Evolutionary conservation across 495 filamentous ascomycete species (phyloP).

Genomic region (Letharia columbiana): DNA sequence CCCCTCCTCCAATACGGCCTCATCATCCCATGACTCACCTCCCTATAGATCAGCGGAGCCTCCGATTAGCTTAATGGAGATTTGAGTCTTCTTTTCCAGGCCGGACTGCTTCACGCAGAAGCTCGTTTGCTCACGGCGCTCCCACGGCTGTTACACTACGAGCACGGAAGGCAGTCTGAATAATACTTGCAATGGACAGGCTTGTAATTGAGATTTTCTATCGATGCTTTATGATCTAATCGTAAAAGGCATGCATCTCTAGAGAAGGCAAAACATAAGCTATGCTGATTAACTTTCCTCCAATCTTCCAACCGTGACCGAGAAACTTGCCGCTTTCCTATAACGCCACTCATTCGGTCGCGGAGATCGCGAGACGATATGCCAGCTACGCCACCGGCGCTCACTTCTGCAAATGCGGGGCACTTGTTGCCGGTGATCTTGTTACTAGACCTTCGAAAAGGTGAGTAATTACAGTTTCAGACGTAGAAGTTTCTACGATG

Average conservation of each 20-base stretch:
- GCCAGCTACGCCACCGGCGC: not conserved
- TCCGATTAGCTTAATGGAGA: too few relatives aligned
- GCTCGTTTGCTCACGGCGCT: too few relatives aligned
- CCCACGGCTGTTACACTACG: too few relatives aligned
- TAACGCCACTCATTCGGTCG: not conserved
- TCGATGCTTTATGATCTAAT: not conserved
- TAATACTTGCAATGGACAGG: not conserved
- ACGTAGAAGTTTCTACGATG: not conserved
- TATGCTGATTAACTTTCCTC: not conserved
- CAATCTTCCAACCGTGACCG: not conserved
- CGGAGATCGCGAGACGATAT: not conserved
- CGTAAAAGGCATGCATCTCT: not conserved
- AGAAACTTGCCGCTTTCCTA: not conserved
- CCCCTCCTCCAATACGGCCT: too few relatives aligned
- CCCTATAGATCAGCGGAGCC: too few relatives aligned
- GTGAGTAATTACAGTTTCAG: not conserved
- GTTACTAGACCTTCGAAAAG: not conserved
- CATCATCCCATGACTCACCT: too few relatives aligned
- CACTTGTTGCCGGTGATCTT: not conserved
- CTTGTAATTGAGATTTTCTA: not conserved
- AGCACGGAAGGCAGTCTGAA: too few relatives aligned
- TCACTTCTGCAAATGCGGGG: not conserved
- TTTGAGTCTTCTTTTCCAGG: fast-evolving
- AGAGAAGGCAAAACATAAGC: not conserved
- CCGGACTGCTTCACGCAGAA: too few relatives aligned